phyloP scores from a whole-genome alignment of 2,329 filamentous ascomycete species.

The Pseudocercospora eumusae region DNA sequence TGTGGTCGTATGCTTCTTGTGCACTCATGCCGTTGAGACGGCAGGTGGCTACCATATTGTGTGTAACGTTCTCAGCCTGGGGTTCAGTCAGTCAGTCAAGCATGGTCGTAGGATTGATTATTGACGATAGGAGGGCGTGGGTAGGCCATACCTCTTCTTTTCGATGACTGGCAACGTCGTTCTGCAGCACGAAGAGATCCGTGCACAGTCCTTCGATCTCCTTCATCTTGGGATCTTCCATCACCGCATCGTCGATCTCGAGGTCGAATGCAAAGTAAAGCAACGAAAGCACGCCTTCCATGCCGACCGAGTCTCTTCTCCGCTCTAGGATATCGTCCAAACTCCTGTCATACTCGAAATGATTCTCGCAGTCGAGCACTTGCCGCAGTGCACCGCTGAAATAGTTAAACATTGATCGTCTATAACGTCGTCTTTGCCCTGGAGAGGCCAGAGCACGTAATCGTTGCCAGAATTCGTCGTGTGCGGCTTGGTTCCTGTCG shows the following conservation, averaged over 20 bases:
- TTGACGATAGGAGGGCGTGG: background rate
- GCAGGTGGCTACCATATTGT: conserved; percentile 16
- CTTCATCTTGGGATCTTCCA: background rate
- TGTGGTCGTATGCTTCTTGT: conserved; percentile 11
- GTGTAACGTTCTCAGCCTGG: conserved; percentile 8
- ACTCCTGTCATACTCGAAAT: background rate
- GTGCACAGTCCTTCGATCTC: conserved; percentile 7
- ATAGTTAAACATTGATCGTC: conserved; percentile 5
- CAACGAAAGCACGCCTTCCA: background rate
- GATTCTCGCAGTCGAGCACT: background rate
- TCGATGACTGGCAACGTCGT: conserved; percentile 4
- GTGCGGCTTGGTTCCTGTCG: conserved; percentile 3
- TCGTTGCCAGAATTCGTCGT: background rate
- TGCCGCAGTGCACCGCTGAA: background rate
- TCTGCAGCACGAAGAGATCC: conserved; percentile 6
- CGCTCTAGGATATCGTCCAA: background rate
- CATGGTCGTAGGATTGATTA: too few relatives aligned
- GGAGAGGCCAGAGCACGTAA: background rate
- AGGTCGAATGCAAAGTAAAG: conserved; percentile 1
- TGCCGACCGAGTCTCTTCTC: conserved; percentile 3
- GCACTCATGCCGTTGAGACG: conserved; percentile 13
- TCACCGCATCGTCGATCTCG: background rate
- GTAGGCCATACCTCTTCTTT: conserved; percentile 11
- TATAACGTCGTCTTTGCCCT: background rate
- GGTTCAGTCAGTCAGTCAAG: too few relatives aligned